A percentile compares a stretch with the other conserved stretches of the same genome.
Conservation (phyloP, 225 moss, liverwort and hornwort species). For the Pseudoscleropodium purum region DNA sequence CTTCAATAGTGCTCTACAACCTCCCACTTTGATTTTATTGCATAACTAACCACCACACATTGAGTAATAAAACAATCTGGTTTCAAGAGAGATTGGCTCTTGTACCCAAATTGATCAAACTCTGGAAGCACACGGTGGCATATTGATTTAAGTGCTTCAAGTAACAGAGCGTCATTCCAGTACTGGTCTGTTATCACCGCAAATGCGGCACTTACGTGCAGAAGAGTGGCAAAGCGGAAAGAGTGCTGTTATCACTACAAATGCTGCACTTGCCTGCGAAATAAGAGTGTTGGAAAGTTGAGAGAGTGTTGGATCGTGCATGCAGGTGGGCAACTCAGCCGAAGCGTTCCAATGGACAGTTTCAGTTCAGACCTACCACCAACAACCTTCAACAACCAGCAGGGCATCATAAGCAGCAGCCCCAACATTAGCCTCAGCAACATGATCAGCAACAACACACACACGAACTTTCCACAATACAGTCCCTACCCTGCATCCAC, state of each 20-base stretch:
- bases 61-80: neutral
- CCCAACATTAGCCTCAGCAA: neutral
- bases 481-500: neutral
- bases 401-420: neutral
- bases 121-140: neutral
- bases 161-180: neutral
- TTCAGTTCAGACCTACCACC: conserved; percentile 16
- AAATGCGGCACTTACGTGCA: neutral
- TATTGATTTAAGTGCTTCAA: neutral
- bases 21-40: no score
- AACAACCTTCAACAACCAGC: neutral
- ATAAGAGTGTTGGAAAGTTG: neutral
- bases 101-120: neutral
- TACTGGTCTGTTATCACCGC: neutral
- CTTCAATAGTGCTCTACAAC: neutral
- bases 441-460: neutral
- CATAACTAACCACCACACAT: neutral
- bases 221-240: neutral
- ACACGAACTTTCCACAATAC: neutral
- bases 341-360: conserved; percentile 5
- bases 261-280: neutral
- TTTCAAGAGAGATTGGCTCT: neutral
- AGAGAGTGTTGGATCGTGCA: neutral
- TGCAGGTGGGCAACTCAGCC: conserved; percentile 11
- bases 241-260: neutral